A percentile compares a stretch with the other conserved stretches of the same genome.
Evolutionary conservation across 805 yeast species (phyloP).

Genomic region (Vanderwaltozyma yarrowii): DNA sequence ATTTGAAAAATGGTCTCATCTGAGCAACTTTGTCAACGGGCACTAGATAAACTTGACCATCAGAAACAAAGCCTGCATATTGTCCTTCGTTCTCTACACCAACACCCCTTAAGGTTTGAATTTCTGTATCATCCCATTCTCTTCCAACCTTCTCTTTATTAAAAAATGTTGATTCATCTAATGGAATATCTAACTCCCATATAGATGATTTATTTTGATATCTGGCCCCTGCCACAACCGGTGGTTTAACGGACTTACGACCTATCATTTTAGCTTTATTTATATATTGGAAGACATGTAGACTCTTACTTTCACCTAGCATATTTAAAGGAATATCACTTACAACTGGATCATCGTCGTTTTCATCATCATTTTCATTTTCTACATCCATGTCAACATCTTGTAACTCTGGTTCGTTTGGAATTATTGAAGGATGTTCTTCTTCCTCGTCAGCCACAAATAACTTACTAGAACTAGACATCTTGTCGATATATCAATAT

Average conservation of each 20-base stretch:
- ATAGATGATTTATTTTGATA: conserved; percentile 53
- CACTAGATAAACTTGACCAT: conserved; percentile 48
- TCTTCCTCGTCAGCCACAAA: conserved; percentile 33
- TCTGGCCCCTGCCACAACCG: conserved; percentile 35
- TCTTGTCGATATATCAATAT: no score
- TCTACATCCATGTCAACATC: conserved; percentile 9
- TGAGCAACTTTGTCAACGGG: conserved; percentile 65
- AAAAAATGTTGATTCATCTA: conserved; percentile 57
- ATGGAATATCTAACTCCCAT: conserved; percentile 68
- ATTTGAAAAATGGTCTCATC: conserved; percentile 69
- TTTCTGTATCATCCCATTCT: conserved; percentile 51
- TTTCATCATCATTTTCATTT: conserved; percentile 14
- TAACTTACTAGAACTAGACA: conserved; percentile 9
- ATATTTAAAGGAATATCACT: conserved; percentile 50
- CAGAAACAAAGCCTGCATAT: conserved; percentile 35
- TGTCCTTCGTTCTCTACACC: conserved; percentile 45
- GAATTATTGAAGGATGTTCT: conserved; percentile 3
- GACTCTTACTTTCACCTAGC: conserved; percentile 23
- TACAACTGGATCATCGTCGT: conserved; percentile 50
- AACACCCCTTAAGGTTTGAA: conserved; percentile 65
- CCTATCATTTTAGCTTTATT: conserved; percentile 21
- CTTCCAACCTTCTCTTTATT: conserved; percentile 49
- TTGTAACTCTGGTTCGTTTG: background rate
- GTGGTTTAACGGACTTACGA: conserved; percentile 23
- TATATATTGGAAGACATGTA: conserved; percentile 50